A percentile compares a stretch with the other conserved stretches of the same genome.
Evolutionary conservation across 768 basidiomycete genomes (phyloP).

Genomic region (Amanita rubescens): DNA sequence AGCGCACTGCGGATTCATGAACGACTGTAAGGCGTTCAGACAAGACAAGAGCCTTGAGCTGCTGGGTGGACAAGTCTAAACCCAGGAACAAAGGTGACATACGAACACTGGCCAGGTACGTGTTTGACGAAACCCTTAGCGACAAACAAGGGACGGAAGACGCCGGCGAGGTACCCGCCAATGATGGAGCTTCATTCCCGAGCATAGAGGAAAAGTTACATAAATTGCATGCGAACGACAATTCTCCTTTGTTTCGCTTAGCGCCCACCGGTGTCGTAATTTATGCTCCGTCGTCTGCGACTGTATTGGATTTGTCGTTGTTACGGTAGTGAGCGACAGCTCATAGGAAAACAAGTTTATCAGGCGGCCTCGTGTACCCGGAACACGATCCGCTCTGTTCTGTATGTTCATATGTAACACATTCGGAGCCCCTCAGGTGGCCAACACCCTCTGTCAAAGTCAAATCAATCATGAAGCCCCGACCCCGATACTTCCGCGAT

Average conservation of each 20-base stretch:
- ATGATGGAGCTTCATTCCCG: no score
- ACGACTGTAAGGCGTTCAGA: constrained; percentile 48
- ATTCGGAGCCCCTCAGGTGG: not conserved
- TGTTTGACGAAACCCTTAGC: not conserved
- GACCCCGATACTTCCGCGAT: not conserved
- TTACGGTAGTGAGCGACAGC: constrained; percentile 1
- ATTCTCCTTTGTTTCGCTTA: not conserved
- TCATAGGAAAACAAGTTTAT: not conserved
- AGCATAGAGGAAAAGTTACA: not conserved
- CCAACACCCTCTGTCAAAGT: not conserved
- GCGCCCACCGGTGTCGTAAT: not conserved
- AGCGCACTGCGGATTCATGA: constrained; percentile 68
- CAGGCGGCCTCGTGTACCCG: not conserved
- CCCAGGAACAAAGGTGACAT: constrained; percentile 51
- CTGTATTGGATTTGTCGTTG: not conserved
- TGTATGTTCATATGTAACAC: not conserved
- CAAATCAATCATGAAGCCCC: constrained; percentile 2
- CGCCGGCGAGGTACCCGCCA: no score
- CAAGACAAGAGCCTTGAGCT: constrained; percentile 70
- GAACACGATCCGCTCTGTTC: not conserved
- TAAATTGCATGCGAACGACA: not conserved
- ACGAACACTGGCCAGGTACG: constrained; percentile 6
- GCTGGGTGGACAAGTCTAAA: constrained; percentile 83
- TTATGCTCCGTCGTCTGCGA: not conserved
- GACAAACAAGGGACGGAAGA: not conserved